Percentiles rank a stretch among this genome's conserved stretches.
Conservation (phyloP, 78 protist species). For the Speleostelium caveatum region DNA sequence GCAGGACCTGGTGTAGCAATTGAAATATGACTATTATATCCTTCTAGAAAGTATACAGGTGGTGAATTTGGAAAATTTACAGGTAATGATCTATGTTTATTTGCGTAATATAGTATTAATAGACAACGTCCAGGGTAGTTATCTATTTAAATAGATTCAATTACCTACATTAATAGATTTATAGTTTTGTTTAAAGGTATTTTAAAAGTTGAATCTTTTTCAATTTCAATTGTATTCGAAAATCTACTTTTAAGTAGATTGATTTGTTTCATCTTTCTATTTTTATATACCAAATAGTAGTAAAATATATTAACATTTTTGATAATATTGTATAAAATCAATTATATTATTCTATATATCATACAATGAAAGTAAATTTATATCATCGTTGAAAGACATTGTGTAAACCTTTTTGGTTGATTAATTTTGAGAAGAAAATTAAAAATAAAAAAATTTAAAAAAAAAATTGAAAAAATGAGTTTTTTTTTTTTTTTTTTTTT, state of each 20-base stretch:
- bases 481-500: too few species aligned
- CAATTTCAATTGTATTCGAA: conserved; percentile 42
- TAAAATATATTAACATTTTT: too few species aligned
- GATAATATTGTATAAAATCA: too few species aligned
- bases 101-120: neutral
- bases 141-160: neutral
- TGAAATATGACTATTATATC: conserved; percentile 21
- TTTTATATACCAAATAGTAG: too few species aligned
- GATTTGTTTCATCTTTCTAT: conserved; percentile 62
- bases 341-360: too few species aligned
- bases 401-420: too few species aligned
- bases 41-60: conserved; percentile 58
- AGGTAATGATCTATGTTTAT: conserved; percentile 51
- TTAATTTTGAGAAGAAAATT: too few species aligned
- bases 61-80: conserved; percentile 57
- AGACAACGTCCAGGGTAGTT: neutral
- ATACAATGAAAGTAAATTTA: too few species aligned
- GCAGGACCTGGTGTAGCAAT: conserved; percentile 16
- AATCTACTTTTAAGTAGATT: conserved; percentile 51
- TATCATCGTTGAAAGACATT: too few species aligned
- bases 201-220: conserved; percentile 66
- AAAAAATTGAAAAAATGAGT: too few species aligned
- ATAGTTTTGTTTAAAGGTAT: conserved; percentile 23
- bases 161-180: conserved; percentile 33
- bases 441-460: too few species aligned